Evolutionary conservation across 805 yeast genomes (phyloP).

Genomic region (Candida ascalaphidarum): DNA sequence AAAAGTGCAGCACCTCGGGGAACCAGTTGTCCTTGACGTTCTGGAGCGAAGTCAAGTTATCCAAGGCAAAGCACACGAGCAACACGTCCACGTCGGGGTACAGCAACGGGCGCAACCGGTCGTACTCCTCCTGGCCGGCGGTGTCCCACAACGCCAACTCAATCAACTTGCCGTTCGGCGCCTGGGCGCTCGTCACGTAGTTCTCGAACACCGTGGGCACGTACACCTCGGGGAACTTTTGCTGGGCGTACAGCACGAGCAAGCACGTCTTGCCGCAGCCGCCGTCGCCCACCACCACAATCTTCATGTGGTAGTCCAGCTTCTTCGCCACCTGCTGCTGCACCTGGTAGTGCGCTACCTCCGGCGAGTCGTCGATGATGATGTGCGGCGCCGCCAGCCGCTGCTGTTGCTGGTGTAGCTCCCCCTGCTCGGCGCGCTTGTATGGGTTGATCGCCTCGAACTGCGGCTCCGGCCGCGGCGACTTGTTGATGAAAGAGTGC

Average conservation of each 20-base stretch:
- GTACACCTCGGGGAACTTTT: slow-evolving; percentile 61
- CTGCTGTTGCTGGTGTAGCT: slow-evolving; percentile 12
- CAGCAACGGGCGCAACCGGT: slow-evolving; percentile 66
- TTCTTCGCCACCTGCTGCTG: slow-evolving; percentile 12
- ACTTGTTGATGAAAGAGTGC: no score
- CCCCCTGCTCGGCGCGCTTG: slow-evolving; percentile 14
- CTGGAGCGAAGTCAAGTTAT: slow-evolving; percentile 51
- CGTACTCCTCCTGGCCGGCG: slow-evolving; percentile 86
- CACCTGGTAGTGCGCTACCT: slow-evolving; percentile 25
- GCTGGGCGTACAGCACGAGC: slow-evolving; percentile 58
- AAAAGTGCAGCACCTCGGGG: slow-evolving; percentile 78
- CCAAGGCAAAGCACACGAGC: slow-evolving; percentile 68
- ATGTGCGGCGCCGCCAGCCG: slow-evolving; percentile 15
- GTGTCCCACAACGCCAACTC: slow-evolving; percentile 84
- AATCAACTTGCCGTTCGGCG: slow-evolving; percentile 72
- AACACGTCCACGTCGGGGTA: slow-evolving; percentile 75
- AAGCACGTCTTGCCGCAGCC: slow-evolving; percentile 88
- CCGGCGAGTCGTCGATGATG: slow-evolving; percentile 27
- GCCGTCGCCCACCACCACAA: slow-evolving; percentile 85
- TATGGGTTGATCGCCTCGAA: slow-evolving; percentile 14
- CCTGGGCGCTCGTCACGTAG: slow-evolving; percentile 55
- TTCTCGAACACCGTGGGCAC: slow-evolving; percentile 83
- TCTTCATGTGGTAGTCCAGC: slow-evolving; percentile 32
- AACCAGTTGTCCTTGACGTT: slow-evolving; percentile 79
- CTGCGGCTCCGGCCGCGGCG: slow-evolving; percentile 1